These are phyloP conservation scores for Naganishia antarctica DNA, from an alignment of 768 basidiomycete species.

Conservation along the genomic window DNA sequence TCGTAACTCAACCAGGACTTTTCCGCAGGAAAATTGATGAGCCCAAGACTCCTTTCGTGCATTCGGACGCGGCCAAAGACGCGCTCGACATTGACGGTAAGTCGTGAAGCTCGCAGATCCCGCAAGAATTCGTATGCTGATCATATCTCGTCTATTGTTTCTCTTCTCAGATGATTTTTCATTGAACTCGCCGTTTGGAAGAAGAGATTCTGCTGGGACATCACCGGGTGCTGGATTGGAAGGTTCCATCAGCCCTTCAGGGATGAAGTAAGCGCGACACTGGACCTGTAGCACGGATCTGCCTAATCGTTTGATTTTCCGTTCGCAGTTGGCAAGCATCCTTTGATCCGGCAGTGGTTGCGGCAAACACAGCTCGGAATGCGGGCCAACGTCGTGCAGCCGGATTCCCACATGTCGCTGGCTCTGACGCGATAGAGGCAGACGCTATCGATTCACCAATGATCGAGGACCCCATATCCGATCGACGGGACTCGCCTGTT, in stretches of 20 bases:
- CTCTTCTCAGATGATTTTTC: slow-evolving; percentile 55
- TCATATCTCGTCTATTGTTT: background rate
- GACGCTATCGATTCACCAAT: slow-evolving; percentile 17
- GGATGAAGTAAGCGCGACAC: slow-evolving; percentile 51
- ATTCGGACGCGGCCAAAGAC: slow-evolving; percentile 56
- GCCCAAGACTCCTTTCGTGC: slow-evolving; percentile 92
- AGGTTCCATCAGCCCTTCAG: slow-evolving; percentile 23
- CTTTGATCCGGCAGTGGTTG: slow-evolving; percentile 26
- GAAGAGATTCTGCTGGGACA: slow-evolving; percentile 55
- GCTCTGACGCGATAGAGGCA: background rate
- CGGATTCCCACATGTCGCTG: slow-evolving; percentile 15
- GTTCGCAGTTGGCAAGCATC: slow-evolving; percentile 26
- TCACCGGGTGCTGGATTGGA: slow-evolving; percentile 59
- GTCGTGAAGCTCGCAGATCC: too few species aligned
- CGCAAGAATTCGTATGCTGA: background rate
- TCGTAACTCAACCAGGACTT: background rate
- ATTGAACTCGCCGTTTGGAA: slow-evolving; percentile 48
- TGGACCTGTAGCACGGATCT: slow-evolving; percentile 21
- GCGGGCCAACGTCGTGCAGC: slow-evolving; percentile 9
- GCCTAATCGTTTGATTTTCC: too few species aligned
- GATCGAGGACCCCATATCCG: slow-evolving; percentile 10
- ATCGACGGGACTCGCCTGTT: slow-evolving; percentile 31
- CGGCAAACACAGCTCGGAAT: slow-evolving; percentile 27
- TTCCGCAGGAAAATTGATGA: slow-evolving; percentile 74
- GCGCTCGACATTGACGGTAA: slow-evolving; percentile 53